Percentiles rank a stretch among this genome's conserved stretches.
Conservation (phyloP, 148 eudicot genomes). For the Spergularia marina region DNA sequence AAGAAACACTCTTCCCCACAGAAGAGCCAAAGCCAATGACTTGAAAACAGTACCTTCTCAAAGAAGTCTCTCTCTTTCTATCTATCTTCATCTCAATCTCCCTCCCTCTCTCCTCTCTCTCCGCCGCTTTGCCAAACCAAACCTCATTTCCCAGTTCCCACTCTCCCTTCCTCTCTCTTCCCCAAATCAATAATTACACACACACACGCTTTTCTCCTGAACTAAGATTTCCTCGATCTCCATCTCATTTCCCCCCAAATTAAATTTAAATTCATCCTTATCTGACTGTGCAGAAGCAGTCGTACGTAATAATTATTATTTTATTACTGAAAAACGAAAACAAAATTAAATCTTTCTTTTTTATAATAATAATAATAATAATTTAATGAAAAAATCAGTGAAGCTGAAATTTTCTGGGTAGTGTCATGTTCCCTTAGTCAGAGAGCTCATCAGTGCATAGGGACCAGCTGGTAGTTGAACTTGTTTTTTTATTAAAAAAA, state of each 20-base stretch:
- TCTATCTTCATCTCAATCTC: neutral
- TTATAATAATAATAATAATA: neutral
- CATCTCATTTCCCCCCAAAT: neutral
- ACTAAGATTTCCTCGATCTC: neutral
- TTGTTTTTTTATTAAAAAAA: neutral
- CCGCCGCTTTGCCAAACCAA: neutral
- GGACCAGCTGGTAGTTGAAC: constrained; percentile 51
- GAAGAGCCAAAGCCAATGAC: neutral
- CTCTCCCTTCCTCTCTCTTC: constrained; percentile 14
- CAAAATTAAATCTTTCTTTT: neutral
- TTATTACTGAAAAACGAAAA: neutral
- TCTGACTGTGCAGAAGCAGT: neutral
- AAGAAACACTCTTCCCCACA: too few relatives aligned
- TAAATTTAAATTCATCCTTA: neutral
- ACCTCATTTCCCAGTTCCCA: neutral
- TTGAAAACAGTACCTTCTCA: neutral
- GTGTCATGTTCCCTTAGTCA: constrained; percentile 24
- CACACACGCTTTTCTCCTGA: neutral
- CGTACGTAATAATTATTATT: neutral
- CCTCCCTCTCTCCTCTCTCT: neutral
- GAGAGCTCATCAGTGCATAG: constrained; percentile 32
- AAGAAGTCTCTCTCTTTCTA: too few relatives aligned
- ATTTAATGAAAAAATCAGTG: too few relatives aligned
- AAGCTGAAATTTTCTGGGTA: constrained; percentile 19
- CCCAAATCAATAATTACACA: neutral